Conservation (phyloP, 2,329 filamentous ascomycete genomes). For the Cryphonectria radicalis region DNA sequence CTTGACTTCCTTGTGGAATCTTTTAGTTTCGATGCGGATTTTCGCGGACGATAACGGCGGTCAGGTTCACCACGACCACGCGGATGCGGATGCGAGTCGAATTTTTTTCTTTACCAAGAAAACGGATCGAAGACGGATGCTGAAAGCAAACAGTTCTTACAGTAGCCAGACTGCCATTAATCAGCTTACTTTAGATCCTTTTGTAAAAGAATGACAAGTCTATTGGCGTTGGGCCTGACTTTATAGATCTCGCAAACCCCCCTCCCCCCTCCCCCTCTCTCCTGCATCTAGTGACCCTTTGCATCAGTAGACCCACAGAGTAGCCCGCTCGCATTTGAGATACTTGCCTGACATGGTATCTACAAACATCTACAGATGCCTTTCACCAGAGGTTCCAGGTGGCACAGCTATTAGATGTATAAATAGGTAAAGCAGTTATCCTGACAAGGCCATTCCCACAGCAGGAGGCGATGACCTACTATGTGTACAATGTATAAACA, state of each 20-base stretch:
- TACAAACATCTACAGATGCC: not conserved
- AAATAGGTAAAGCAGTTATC: not conserved
- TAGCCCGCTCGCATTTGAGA: no score
- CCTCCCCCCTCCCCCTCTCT: no score
- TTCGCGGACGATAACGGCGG: conserved; percentile 25
- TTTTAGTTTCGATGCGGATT: conserved; percentile 30
- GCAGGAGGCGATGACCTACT: not conserved
- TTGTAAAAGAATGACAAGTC: conserved; percentile 18
- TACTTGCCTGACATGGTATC: not conserved
- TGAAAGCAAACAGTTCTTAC: not conserved
- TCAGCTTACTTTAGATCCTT: conserved; percentile 25
- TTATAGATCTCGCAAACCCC: not conserved
- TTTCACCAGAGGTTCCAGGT: not conserved
- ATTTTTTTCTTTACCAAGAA: conserved; percentile 9
- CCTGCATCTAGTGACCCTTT: not conserved
- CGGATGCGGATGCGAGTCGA: conserved; percentile 23
- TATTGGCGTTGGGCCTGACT: not conserved
- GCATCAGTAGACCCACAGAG: not conserved
- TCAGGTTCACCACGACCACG: conserved; percentile 15
- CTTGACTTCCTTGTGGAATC: conserved; percentile 29
- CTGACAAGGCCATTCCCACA: not conserved
- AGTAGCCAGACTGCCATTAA: conserved; percentile 13
- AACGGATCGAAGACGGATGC: conserved; percentile 21
- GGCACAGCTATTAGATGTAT: not conserved
- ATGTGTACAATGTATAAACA: not conserved